Conservation (phyloP, 345 rosid genomes). For the Gossypium bickii region DNA sequence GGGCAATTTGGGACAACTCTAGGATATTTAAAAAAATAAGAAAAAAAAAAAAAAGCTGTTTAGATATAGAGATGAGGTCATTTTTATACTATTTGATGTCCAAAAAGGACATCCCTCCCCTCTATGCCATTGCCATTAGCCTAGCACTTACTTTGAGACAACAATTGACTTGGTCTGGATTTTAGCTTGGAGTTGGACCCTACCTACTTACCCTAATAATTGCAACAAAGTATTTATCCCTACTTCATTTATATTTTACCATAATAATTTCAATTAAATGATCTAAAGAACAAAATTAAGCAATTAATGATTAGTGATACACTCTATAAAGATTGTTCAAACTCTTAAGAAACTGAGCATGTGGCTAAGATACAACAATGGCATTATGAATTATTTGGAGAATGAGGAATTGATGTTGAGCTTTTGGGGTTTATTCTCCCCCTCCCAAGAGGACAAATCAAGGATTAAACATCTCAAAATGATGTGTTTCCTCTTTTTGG, state of each 20-base stretch:
- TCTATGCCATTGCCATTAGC: neutral
- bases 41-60: no score
- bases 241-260: neutral
- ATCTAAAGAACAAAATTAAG: neutral
- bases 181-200: neutral
- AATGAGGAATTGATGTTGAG: neutral
- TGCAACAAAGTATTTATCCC: neutral
- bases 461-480: neutral
- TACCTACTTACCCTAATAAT: neutral
- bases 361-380: neutral
- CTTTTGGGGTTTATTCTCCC: neutral
- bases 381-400: neutral
- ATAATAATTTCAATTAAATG: neutral
- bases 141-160: neutral
- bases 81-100: neutral
- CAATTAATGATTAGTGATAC: no score
- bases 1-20: neutral
- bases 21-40: neutral
- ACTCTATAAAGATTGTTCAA: no score
- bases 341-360: no score
- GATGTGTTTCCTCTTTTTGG: neutral
- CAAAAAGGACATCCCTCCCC: neutral
- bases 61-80: neutral
- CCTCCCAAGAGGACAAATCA: neutral
- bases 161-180: neutral